A percentile compares a stretch with the other conserved stretches of the same genome.
Conservation (phyloP, 768 basidiomycete species). For the Boletus huronensis region DNA sequence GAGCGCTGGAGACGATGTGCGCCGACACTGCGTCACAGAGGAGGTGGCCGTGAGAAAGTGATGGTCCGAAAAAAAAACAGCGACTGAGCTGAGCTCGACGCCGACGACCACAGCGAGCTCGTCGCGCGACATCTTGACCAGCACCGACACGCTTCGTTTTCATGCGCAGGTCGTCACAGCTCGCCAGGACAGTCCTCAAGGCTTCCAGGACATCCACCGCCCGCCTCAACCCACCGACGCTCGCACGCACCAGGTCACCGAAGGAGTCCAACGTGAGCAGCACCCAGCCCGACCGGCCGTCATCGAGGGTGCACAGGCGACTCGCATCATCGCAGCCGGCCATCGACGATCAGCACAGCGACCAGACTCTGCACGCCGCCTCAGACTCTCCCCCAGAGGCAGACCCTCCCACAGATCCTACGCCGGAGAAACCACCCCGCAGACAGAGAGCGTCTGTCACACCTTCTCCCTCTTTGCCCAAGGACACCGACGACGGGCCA, state of each 20-base stretch:
- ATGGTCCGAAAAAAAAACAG: background rate
- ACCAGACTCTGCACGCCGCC: slow-evolving; percentile 1
- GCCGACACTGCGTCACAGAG: background rate
- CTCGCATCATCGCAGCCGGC: slow-evolving; percentile 23
- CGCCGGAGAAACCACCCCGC: slow-evolving; percentile 27
- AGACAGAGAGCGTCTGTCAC: slow-evolving; percentile 12
- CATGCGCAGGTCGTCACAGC: slow-evolving; percentile 56
- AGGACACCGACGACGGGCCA: slow-evolving; percentile 30
- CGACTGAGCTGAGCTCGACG: background rate
- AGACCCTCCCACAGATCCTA: slow-evolving; percentile 17
- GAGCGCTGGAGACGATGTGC: background rate
- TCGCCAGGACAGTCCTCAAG: slow-evolving; percentile 74
- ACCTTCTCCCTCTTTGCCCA: slow-evolving; percentile 1
- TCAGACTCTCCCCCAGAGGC: slow-evolving; percentile 27
- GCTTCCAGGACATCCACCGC: slow-evolving; percentile 7
- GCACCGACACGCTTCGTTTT: slow-evolving; percentile 67
- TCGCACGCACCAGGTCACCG: slow-evolving; percentile 23
- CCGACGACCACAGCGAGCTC: slow-evolving; percentile 3
- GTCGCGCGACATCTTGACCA: slow-evolving; percentile 41
- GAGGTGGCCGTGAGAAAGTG: slow-evolving; percentile 13
- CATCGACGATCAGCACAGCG: slow-evolving; percentile 14
- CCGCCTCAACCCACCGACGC: slow-evolving; percentile 3
- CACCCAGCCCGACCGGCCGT: slow-evolving; percentile 5
- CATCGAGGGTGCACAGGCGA: slow-evolving; percentile 22
- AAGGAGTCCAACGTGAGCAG: slow-evolving; percentile 17